Base-by-base conservation (phyloP, 2,329 filamentous ascomycete genomes). In the Exophiala bonariae region DNA sequence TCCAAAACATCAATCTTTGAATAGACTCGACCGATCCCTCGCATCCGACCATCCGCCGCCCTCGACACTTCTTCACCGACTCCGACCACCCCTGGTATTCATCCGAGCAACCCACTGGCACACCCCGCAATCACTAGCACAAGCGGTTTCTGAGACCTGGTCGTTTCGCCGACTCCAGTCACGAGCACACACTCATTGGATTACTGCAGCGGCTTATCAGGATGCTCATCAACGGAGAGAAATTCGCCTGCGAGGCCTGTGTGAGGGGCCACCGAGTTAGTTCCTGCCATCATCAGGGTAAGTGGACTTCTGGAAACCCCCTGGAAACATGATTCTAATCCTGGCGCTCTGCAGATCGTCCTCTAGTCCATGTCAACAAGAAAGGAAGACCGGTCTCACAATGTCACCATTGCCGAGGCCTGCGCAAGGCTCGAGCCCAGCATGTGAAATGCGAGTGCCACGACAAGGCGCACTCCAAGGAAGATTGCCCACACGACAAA, bases 201-300 rank as follows among this genome's bases (percentile, higher is more conserved):
- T 26, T 11, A 6, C 23, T 11, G 11, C 23, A 11, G 6, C 23
- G 23, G 17, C 30, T 9, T 4, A 13, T 41, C 49, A 38, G 38
- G 6, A 91, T 91, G 87, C 79, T 91, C 69, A 87, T 91, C 70
- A 85, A 96, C 79, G 92, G 92, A 71, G 89, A 96, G 77, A 97
- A 97, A 78, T 97, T 83, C 77, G 92, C 92, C 73, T 97, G 92
- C 79, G 89, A 95, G 76, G 91, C 91, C 74, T 99, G 93, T 76
- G 90, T 99, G 68, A 87, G 93, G 72, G 93, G 93, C 66, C 93
- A 99, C 77, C 89, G 93, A 68, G 93, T 99, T 67, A 97, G 91
- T 85, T 96, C 93, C 69, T 99, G 93, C 78, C 89, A 92, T 70
- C 93, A 99, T 72, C 81, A 83, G 69, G 90, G 91, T 96, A 82